Percentiles rank a stretch among this genome's conserved stretches.
Conservation (phyloP, 2,329 filamentous ascomycete species). For the Trichoderma cornu-damae region DNA sequence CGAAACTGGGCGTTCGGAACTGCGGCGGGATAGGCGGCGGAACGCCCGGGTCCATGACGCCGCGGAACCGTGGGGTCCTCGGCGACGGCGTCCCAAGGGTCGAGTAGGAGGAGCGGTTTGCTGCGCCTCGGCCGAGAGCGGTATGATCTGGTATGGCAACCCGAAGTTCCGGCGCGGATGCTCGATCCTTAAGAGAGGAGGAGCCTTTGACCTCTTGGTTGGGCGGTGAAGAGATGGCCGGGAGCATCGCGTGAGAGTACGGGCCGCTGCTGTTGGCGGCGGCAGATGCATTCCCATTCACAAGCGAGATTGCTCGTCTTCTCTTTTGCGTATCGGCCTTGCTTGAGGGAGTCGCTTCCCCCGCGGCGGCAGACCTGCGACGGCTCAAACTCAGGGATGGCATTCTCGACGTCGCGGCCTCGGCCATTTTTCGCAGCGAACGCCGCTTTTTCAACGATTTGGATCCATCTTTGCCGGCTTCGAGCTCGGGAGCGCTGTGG, state of each 20-base stretch:
- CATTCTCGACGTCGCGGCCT: constrained; percentile 13
- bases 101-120: constrained; percentile 21
- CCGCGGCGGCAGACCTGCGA: constrained; percentile 16
- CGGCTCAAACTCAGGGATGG: constrained; percentile 10
- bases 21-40: constrained; percentile 16
- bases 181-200: constrained; percentile 16
- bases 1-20: constrained; percentile 3
- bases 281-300: not conserved
- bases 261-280: not conserved
- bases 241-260: not conserved
- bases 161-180: constrained; percentile 28
- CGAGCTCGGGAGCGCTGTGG: not conserved
- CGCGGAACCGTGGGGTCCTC: constrained; percentile 5
- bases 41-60: constrained; percentile 14
- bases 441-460: constrained; percentile 10
- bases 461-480: not conserved
- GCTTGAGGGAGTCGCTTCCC: not conserved
- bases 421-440: constrained; percentile 10
- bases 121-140: constrained; percentile 21
- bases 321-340: not conserved
- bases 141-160: constrained; percentile 16
- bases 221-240: not conserved
- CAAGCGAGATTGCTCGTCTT: not conserved
- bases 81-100: constrained; percentile 20
- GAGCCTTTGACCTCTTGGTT: constrained; percentile 5